Evolutionary conservation across 495 filamentous ascomycete species (phyloP).

Genomic region (Saxophila tyrrhenica): DNA sequence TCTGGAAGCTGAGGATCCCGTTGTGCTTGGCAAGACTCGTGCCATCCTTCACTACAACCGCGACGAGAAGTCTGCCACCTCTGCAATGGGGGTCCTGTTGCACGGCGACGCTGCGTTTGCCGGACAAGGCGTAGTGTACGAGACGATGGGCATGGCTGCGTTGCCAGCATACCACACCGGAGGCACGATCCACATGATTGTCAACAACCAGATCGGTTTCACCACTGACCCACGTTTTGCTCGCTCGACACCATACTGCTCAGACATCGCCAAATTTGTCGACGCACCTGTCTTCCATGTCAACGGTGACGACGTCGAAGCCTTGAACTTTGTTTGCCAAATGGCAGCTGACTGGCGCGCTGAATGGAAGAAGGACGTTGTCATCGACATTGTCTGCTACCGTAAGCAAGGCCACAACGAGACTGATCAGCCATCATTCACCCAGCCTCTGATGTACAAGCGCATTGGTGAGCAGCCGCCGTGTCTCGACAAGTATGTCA

Average conservation of each 20-base stretch:
- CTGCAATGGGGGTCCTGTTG: slow-evolving; percentile 88
- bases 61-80: slow-evolving; percentile 74
- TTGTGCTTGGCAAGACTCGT: slow-evolving; percentile 92
- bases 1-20: slow-evolving; percentile 95
- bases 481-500: slow-evolving; percentile 76
- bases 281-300: slow-evolving; percentile 98
- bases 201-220: slow-evolving; percentile 99
- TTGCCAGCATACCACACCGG: slow-evolving; percentile 93
- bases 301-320: slow-evolving; percentile 95
- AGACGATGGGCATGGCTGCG: slow-evolving; percentile 94
- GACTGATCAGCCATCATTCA: slow-evolving; percentile 98
- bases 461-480: slow-evolving; percentile 69
- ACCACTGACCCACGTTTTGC: slow-evolving; percentile 97
- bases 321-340: slow-evolving; percentile 96
- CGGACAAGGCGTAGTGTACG: slow-evolving; percentile 92
- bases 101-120: slow-evolving; percentile 98
- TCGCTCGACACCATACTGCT: slow-evolving; percentile 96
- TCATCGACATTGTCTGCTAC: slow-evolving; percentile 97
- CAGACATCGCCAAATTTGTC: slow-evolving; percentile 96
- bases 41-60: slow-evolving; percentile 99
- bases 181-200: slow-evolving; percentile 91
- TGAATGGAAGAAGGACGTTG: slow-evolving; percentile 92
- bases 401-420: slow-evolving; percentile 98
- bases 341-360: slow-evolving; percentile 94
- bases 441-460: slow-evolving; percentile 99